Percentiles rank a stretch among this genome's conserved stretches.
Evolutionary conservation across 306 rosid species (phyloP).

Genomic region (Amphicarpaea edgeworthii): DNA sequence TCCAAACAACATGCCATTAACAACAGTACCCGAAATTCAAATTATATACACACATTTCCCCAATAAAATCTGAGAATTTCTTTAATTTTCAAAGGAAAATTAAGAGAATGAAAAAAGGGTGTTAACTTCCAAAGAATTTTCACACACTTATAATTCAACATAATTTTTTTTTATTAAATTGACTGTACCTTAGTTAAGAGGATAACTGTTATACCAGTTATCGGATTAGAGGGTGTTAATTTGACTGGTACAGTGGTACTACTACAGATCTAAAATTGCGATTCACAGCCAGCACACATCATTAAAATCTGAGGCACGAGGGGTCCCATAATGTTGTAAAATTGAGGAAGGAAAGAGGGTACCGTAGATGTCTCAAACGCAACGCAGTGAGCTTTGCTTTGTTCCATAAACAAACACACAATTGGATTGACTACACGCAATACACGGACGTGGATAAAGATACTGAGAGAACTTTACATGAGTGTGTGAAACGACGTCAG

Average conservation of each 20-base stretch:
- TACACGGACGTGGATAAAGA: conserved; percentile 22
- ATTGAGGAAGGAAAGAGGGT: conserved; percentile 23
- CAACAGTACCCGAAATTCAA: no score
- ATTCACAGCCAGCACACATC: conserved; percentile 8
- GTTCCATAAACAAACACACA: conserved; percentile 22
- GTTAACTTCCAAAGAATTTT: no score
- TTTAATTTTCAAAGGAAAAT: background rate
- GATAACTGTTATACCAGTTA: no score
- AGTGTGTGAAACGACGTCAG: conserved; percentile 46
- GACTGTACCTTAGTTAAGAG: no score
- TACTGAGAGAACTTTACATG: conserved; percentile 23
- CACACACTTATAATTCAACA: no score
- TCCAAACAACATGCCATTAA: background rate
- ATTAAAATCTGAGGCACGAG: background rate
- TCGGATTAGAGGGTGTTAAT: no score
- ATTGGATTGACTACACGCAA: conserved; percentile 40
- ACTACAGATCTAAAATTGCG: conserved; percentile 4
- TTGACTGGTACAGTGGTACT: background rate
- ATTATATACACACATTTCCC: no score
- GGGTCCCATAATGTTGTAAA: conserved; percentile 49
- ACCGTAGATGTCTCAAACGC: no score
- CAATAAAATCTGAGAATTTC: background rate
- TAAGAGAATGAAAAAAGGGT: background rate
- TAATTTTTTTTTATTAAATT: no score
- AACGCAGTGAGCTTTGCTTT: no score